A percentile compares a stretch with the other conserved stretches of the same genome.
Conservation (phyloP, 1,139 yeast genomes). For the Sugiyamaella novakii region DNA sequence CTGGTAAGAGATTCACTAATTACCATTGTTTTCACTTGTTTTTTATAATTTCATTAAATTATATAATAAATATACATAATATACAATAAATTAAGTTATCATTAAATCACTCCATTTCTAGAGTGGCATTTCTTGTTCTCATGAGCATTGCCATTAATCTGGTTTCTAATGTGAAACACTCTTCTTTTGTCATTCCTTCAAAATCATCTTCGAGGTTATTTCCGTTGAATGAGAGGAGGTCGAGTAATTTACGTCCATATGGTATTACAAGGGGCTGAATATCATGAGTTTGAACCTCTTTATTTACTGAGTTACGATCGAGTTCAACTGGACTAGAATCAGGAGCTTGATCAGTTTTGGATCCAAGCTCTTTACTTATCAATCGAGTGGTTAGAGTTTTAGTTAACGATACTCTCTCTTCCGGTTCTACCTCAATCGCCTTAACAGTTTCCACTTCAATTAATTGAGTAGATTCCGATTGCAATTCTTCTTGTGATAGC, state of each 20-base stretch:
- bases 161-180: conserved; percentile 20
- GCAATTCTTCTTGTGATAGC: conserved; percentile 5
- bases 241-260: conserved; percentile 1
- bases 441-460: no score
- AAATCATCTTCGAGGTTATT: conserved; percentile 16
- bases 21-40: no score
- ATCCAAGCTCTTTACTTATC: no score
- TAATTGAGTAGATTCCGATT: background rate
- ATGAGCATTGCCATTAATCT: conserved; percentile 17
- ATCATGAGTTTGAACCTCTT: no score
- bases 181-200: conserved; percentile 15
- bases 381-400: no score
- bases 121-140: conserved; percentile 15
- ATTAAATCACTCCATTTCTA: background rate
- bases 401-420: no score
- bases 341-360: no score
- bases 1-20: no score
- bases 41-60: no score
- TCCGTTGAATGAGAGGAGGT: background rate
- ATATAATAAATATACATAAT: conserved; percentile 8
- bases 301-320: no score
- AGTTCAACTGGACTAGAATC: no score
- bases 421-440: no score
- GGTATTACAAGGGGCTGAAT: background rate
- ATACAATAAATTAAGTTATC: conserved; percentile 11